Evolutionary conservation across 805 yeast genomes (phyloP).

Genomic region (Pichia eremophila): DNA sequence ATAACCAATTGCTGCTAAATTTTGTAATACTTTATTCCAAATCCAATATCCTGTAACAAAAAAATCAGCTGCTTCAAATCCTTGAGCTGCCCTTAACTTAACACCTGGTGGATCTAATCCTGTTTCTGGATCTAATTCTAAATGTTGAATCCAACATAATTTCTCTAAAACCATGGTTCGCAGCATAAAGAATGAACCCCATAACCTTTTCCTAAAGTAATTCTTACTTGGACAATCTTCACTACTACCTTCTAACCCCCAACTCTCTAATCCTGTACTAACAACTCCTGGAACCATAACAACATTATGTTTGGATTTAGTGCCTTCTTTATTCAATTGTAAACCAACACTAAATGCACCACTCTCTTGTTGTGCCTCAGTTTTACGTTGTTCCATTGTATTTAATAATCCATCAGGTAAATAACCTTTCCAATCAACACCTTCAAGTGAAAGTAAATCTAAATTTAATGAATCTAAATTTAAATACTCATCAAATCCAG

Average conservation of each 20-base stretch:
- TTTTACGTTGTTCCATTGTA: conserved; percentile 47
- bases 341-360: conserved; percentile 88
- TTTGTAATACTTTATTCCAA: conserved; percentile 94
- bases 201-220: conserved; percentile 82
- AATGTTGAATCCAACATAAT: conserved; percentile 86
- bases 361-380: conserved; percentile 43
- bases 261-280: conserved; percentile 88
- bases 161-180: conserved; percentile 87
- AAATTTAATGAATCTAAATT: conserved; percentile 48
- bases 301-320: conserved; percentile 62
- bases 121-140: conserved; percentile 81
- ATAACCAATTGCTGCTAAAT: conserved; percentile 88
- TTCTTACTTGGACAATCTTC: conserved; percentile 73
- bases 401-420: conserved; percentile 59
- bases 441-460: conserved; percentile 49
- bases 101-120: conserved; percentile 87
- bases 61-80: conserved; percentile 94
- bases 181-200: conserved; percentile 97
- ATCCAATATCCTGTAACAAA: conserved; percentile 98
- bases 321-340: conserved; percentile 40
- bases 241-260: conserved; percentile 66
- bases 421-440: conserved; percentile 61
- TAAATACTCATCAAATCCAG: conserved; percentile 41
- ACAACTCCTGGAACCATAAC: conserved; percentile 94
- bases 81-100: conserved; percentile 83